Base-by-base conservation (phyloP, 1,284 basidiomycete species). In the Ustilago nuda region DNA sequence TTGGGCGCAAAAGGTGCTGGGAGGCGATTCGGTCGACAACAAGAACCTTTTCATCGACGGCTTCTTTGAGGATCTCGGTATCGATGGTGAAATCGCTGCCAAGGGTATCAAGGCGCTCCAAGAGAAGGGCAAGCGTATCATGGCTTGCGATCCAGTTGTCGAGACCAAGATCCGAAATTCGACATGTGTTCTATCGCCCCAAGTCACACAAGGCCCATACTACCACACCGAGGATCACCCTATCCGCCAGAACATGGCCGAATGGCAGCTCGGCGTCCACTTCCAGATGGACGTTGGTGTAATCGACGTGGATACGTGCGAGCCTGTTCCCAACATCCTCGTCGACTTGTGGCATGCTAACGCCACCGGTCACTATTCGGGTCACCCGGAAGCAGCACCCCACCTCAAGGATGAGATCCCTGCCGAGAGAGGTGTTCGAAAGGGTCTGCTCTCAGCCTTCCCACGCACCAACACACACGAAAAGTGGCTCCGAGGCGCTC, bases 251-350 rank as follows among this genome's bases (percentile, higher is more conserved):
- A 88, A 90, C 85, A 87, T 90, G 78, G 88, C 87, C 35, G 89
- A 90, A 66, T 86, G 87, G 73, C 87, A 90, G 84, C 80, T 88
- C 17, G 90, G 90, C 57, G 82, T 90, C 8, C 83, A 86, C 36
- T 87, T 90, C 78, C 72, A 78, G 64, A 88, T 92, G 71, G 90
- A 92, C 76, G 91, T 92, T 46, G 91, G 91, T 36, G 89, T 92
- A 8, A 91, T 92, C 65, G 91, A 93, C 77, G 89, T 92, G 8
- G 89, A 91, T 76, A 92, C 91, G 1, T 93, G 92, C 86, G 86
- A 90, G 77, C 91, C 92, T 19, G 87, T 92, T 0, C 88, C 89
- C 3, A 89, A 91, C 81, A 90, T 90, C 41, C 88, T 92, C 33
- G 91, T 92, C 27, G 92, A 93, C 79, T 89, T 92, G 48, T 93